These are phyloP conservation scores for Paraphaeosphaeria minitans DNA, from an alignment of 2,329 filamentous ascomycete species.

Conservation along the genomic window DNA sequence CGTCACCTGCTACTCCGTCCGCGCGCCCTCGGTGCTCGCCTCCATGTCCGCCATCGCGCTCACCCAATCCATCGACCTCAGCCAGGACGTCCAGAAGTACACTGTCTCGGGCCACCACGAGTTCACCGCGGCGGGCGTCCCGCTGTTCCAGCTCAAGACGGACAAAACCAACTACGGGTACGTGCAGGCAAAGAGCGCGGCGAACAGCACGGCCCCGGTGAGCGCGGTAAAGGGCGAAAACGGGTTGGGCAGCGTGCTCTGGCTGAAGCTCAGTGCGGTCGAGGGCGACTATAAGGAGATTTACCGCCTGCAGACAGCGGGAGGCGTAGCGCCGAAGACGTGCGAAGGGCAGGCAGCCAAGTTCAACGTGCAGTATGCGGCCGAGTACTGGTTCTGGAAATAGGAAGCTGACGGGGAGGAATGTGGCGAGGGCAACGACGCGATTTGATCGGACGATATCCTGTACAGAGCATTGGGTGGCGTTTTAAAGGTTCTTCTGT, in stretches of 20 bases:
- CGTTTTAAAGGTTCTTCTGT: conserved; percentile 24
- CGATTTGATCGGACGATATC: neutral
- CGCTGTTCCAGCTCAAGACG: conserved; percentile 80
- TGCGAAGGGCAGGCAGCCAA: conserved; percentile 67
- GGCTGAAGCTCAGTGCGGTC: conserved; percentile 71
- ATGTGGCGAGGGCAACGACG: neutral
- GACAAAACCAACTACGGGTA: conserved; percentile 59
- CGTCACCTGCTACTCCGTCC: conserved; percentile 76
- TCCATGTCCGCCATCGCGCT: conserved; percentile 71
- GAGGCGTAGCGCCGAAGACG: conserved; percentile 74
- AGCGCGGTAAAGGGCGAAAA: conserved; percentile 63
- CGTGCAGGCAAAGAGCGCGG: conserved; percentile 67
- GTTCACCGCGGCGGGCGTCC: conserved; percentile 72
- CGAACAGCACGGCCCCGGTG: conserved; percentile 65
- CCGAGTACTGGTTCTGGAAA: conserved; percentile 73
- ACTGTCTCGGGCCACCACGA: conserved; percentile 77
- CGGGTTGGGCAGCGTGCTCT: conserved; percentile 70
- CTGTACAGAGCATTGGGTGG: conserved; percentile 42
- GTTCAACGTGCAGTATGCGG: conserved; percentile 80
- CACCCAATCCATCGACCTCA: conserved; percentile 62
- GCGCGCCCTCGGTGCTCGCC: conserved; percentile 69
- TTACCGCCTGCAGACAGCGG: conserved; percentile 83
- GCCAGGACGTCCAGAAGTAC: conserved; percentile 58
- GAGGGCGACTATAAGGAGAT: conserved; percentile 67
- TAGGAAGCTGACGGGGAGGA: conserved; percentile 15